Evolutionary conservation across 2,329 filamentous ascomycete genomes (phyloP).

Genomic region (Elsinoe necatrix): DNA sequence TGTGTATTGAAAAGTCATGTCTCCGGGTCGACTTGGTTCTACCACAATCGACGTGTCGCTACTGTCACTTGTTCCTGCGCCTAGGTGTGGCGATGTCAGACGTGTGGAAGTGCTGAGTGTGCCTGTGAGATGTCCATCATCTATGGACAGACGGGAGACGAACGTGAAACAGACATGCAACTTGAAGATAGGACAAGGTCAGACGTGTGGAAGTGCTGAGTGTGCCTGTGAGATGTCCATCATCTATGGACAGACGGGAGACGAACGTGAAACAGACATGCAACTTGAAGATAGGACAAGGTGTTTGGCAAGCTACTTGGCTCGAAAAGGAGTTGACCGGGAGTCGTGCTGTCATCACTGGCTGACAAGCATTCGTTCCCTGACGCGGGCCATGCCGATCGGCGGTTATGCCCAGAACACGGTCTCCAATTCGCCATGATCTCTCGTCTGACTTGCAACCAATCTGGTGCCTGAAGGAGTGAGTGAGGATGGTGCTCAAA

Average conservation of each 20-base stretch:
- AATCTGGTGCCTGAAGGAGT: no score
- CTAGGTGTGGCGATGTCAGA: neutral
- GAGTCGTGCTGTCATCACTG: constrained; percentile 14
- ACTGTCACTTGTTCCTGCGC: neutral
- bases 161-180: no score
- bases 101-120: neutral
- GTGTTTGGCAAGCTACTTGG: neutral
- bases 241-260: neutral
- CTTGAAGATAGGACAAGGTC: neutral
- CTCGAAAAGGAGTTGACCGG: neutral
- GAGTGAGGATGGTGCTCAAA: no score
- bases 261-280: neutral
- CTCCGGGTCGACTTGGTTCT: neutral
- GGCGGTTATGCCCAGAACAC: neutral
- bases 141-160: no score
- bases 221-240: neutral
- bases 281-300: neutral
- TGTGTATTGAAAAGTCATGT: no score
- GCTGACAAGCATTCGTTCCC: constrained; percentile 14
- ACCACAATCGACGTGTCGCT: neutral
- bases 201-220: neutral
- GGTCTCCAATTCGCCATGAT: neutral
- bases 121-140: neutral
- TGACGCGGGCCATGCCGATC: constrained; percentile 5
- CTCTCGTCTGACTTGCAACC: no score